These are phyloP conservation scores for Auricularia heimuer DNA, from an alignment of 768 basidiomycete genomes.

Conservation along the genomic window DNA sequence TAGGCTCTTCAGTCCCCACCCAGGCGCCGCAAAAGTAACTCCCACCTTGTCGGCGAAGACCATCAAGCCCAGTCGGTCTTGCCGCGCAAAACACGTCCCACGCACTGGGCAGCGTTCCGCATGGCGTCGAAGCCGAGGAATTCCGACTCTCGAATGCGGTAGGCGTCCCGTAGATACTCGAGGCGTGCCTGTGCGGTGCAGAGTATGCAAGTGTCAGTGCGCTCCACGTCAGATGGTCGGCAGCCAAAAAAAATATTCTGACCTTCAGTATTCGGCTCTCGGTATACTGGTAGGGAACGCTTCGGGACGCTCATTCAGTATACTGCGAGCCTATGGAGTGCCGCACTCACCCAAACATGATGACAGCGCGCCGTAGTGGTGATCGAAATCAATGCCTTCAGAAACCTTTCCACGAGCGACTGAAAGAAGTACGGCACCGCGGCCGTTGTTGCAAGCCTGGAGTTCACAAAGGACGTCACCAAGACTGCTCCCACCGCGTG, in stretches of 20 bases:
- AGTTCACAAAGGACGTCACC: constrained; percentile 7
- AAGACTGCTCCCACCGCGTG: not conserved
- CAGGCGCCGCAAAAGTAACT: not conserved
- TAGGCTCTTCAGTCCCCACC: constrained; percentile 2
- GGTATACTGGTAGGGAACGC: constrained; percentile 95
- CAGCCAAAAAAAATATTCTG: no score
- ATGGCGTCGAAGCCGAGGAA: constrained; percentile 99
- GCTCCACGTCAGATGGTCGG: not conserved
- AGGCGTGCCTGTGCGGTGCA: constrained; percentile 53
- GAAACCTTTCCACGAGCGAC: constrained; percentile 99
- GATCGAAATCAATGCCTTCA: constrained; percentile 99
- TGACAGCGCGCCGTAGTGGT: constrained; percentile 96
- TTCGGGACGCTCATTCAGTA: constrained; percentile 19
- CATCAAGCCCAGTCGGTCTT: constrained; percentile 99
- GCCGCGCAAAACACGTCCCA: constrained; percentile 92
- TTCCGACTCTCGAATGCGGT: constrained; percentile 96
- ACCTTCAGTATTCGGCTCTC: constrained; percentile 90
- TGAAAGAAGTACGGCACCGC: constrained; percentile 91
- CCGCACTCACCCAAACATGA: constrained; percentile 89
- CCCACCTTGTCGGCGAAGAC: constrained; percentile 94
- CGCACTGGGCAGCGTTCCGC: constrained; percentile 98
- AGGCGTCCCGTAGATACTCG: constrained; percentile 96
- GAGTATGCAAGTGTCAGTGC: not conserved
- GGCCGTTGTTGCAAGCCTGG: constrained; percentile 96
- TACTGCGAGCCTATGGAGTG: not conserved